These are phyloP conservation scores for Arachnomyces sp. DNA, from an alignment of 2,329 filamentous ascomycete species.

Conservation along the genomic window DNA sequence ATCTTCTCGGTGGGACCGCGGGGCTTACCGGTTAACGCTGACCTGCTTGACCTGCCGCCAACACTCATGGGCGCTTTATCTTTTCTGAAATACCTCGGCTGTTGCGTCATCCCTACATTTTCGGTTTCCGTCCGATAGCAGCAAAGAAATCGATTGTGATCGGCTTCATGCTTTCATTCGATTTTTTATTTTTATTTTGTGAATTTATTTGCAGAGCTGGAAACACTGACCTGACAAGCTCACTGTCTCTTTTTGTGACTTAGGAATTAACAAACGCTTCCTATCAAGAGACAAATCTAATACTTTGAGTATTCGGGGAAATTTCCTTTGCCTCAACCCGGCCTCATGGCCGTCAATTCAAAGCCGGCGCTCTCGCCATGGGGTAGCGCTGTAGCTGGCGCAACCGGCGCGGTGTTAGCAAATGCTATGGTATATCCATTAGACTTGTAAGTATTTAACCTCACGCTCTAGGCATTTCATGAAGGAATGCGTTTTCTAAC, in stretches of 20 bases:
- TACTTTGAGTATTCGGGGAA: constrained; percentile 11
- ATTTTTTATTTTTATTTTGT: too few relatives aligned
- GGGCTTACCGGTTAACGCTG: too few relatives aligned
- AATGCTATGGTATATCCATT: constrained; percentile 94
- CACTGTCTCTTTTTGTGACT: constrained; percentile 1
- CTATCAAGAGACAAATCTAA: neutral
- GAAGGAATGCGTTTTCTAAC: constrained; percentile 11
- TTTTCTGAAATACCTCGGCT: too few relatives aligned
- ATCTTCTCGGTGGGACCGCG: too few relatives aligned
- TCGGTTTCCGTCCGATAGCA: too few relatives aligned
- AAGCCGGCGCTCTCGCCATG: constrained; percentile 77
- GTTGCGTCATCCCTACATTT: too few relatives aligned
- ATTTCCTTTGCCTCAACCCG: neutral
- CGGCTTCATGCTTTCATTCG: too few relatives aligned
- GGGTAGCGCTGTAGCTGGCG: constrained; percentile 87
- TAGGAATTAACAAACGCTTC: neutral
- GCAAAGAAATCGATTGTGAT: too few relatives aligned
- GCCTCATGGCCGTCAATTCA: constrained; percentile 47
- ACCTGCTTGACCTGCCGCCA: too few relatives aligned
- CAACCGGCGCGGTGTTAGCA: constrained; percentile 84
- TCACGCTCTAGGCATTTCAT: neutral
- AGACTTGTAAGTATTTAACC: constrained; percentile 65
- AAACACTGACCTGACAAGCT: too few relatives aligned
- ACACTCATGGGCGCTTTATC: too few relatives aligned
- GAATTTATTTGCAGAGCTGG: too few relatives aligned